Conservation (phyloP, 495 filamentous ascomycete genomes). For the Annulohypoxylon stygium region DNA sequence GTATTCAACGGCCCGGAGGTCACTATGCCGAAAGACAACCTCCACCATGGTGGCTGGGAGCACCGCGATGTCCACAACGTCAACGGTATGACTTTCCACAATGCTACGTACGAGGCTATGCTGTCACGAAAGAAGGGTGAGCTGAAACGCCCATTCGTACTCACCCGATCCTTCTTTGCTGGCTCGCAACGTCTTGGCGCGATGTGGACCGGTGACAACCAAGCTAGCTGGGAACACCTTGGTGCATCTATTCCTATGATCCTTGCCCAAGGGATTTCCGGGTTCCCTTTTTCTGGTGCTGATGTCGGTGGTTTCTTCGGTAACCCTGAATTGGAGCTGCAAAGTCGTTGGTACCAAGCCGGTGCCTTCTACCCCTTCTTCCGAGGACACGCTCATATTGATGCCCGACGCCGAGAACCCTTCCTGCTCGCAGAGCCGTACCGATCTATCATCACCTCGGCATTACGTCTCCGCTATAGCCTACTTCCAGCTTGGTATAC, state of each 20-base stretch:
- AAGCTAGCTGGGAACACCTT: constrained; percentile 92
- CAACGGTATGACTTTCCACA: constrained; percentile 92
- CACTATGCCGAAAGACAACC: constrained; percentile 97
- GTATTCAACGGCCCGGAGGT: constrained; percentile 98
- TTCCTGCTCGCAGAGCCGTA: constrained; percentile 90
- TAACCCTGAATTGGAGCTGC: constrained; percentile 90
- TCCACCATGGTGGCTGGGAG: constrained; percentile 93
- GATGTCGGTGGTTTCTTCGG: constrained; percentile 99
- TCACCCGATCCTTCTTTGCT: constrained; percentile 91
- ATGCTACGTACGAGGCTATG: constrained; percentile 89
- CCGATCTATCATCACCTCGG: constrained; percentile 84
- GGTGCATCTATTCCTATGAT: constrained; percentile 90
- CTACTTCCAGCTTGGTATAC: constrained; percentile 97
- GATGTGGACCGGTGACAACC: constrained; percentile 99
- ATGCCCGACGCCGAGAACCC: constrained; percentile 92
- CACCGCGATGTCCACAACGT: constrained; percentile 97
- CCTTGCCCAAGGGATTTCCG: constrained; percentile 88
- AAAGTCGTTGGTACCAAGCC: constrained; percentile 95
- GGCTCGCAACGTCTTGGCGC: constrained; percentile 90
- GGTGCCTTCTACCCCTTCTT: constrained; percentile 99
- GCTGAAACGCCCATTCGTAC: constrained; percentile 82
- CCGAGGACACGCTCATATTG: constrained; percentile 97
- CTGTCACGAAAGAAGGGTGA: constrained; percentile 84
- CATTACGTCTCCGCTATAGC: constrained; percentile 88
- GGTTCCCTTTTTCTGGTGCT: constrained; percentile 93